A percentile compares a stretch with the other conserved stretches of the same genome.
phyloP scores from a whole-genome alignment of 495 filamentous ascomycete genomes.

The Friedmanniomyces simplex region DNA sequence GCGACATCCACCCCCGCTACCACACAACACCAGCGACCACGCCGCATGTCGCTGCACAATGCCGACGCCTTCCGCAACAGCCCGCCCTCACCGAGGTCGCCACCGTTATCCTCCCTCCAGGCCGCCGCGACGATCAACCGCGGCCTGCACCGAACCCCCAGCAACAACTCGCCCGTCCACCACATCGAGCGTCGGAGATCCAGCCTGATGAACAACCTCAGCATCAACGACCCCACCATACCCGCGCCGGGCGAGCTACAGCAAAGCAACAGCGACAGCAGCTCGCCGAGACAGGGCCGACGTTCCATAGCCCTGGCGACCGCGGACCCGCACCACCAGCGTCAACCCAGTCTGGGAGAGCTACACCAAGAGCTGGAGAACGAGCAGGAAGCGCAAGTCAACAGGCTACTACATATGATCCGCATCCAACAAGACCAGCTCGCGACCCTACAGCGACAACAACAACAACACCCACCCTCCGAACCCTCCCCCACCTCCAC shows the following conservation, averaged over 20 bases:
- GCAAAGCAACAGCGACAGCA: constrained; percentile 21
- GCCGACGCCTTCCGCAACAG: neutral
- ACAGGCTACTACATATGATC: constrained; percentile 82
- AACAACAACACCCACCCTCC: neutral
- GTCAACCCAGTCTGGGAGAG: constrained; percentile 78
- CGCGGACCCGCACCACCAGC: constrained; percentile 36
- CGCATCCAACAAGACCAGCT: constrained; percentile 76
- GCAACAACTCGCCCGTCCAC: constrained; percentile 39
- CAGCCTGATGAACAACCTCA: constrained; percentile 60
- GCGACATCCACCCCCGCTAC: constrained; percentile 29
- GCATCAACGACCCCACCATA: constrained; percentile 55
- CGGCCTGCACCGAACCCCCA: constrained; percentile 54
- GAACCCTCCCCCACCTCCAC: constrained; percentile 25
- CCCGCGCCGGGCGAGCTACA: constrained; percentile 53
- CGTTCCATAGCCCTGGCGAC: constrained; percentile 9
- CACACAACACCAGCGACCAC: constrained; percentile 25
- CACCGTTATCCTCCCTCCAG: constrained; percentile 54
- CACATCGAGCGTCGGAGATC: constrained; percentile 45
- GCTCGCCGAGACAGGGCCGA: constrained; percentile 27
- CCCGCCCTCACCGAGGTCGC: constrained; percentile 38
- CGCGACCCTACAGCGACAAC: constrained; percentile 36
- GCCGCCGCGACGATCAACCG: constrained; percentile 57
- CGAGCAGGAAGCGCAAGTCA: constrained; percentile 94
- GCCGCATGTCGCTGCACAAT: constrained; percentile 26
- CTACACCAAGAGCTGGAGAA: constrained; percentile 90